A percentile compares a stretch with the other conserved stretches of the same genome.
These are phyloP conservation scores for Colletotrichum magnum DNA, from an alignment of 2,329 filamentous ascomycete genomes.

Conservation along the genomic window DNA sequence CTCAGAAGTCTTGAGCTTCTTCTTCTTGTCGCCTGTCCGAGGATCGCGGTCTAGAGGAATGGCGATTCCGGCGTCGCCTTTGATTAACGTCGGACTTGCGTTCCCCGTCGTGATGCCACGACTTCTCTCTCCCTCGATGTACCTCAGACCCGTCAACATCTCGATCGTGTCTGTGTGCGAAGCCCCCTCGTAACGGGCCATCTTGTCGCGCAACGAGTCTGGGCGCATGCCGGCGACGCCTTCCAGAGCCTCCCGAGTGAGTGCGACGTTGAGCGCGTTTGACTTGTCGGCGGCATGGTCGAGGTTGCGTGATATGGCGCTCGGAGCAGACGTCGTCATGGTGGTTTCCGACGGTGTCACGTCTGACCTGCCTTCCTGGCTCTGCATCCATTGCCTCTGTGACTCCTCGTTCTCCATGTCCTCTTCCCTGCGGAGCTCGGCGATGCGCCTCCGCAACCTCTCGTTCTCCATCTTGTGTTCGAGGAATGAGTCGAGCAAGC, in stretches of 20 bases:
- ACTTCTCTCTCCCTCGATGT: slow-evolving; percentile 89
- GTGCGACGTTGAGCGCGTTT: slow-evolving; percentile 71
- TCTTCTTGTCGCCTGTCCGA: slow-evolving; percentile 82
- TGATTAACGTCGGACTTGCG: slow-evolving; percentile 83
- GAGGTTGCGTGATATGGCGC: slow-evolving; percentile 53
- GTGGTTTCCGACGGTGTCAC: slow-evolving; percentile 65
- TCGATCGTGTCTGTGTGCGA: slow-evolving; percentile 90
- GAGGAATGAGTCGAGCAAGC: slow-evolving; percentile 89
- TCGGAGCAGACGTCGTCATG: slow-evolving; percentile 52
- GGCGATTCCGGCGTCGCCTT: slow-evolving; percentile 88
- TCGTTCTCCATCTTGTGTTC: slow-evolving; percentile 99
- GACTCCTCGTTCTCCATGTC: slow-evolving; percentile 81
- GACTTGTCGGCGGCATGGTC: slow-evolving; percentile 78
- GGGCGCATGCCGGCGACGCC: slow-evolving; percentile 75
- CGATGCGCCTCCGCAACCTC: slow-evolving; percentile 85
- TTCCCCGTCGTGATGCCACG: slow-evolving; percentile 90
- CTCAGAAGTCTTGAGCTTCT: slow-evolving; percentile 85
- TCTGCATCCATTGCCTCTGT: slow-evolving; percentile 72
- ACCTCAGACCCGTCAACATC: slow-evolving; percentile 90
- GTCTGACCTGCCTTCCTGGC: slow-evolving; percentile 69
- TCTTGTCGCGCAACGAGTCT: slow-evolving; percentile 87
- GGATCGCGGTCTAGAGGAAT: slow-evolving; percentile 85
- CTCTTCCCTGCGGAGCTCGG: slow-evolving; percentile 88
- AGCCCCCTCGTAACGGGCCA: slow-evolving; percentile 83
- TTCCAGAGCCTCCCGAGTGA: slow-evolving; percentile 86